Base-by-base conservation (phyloP, 2,329 filamentous ascomycete genomes). In the Venturia carpophila region DNA sequence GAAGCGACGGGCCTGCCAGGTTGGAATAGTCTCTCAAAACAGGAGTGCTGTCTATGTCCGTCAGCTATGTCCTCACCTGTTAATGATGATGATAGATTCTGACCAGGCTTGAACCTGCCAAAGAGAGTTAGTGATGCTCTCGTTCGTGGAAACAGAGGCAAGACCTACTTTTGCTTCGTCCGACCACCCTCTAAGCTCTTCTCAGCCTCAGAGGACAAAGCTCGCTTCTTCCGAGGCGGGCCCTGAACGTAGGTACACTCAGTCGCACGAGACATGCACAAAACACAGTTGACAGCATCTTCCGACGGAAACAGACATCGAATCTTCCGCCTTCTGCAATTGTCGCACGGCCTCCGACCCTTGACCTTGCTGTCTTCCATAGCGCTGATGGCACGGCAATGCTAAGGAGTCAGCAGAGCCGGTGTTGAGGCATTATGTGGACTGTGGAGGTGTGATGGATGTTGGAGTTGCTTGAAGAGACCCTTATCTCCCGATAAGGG, bases 1-100 rank as follows among this genome's bases (percentile, higher is more conserved):
- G 65, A 15, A 74, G 69, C 10, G 73, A 73, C 24, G 72, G 73
- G 30, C 72, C 73, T 64, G 68, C 70, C 39, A 75, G 47, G 52
- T 73, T 71, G 19, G 71, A 73, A 56, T 75, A 74, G 64, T 75
- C 70, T 47, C 60, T 34, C 43, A 63, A 52, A 30, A 63, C 61
- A 39, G 61, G 43, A 24, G 41, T 45, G 30, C n/a, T 45, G 43
- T 63, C 41, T 63, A 63, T 0, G 15, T 30, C 13, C 24, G 43
- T 61, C 17, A 61, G 60, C 39, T 37, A 37, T n/a, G 13, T 58
- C 30, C 19, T 37, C 27, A 34, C n/a, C 37, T 45, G 34, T 7
- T 17, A 37, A 43, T 43, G n/a, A 19, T 39, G 34, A 45, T 15
- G 6, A 24, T 37, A 17, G 24, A 37, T 27, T 43, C 60, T 61